Evolutionary conservation across 129 eudicot genomes (phyloP), one percentile per base, ranked within the genome.

Genomic region (Logfia minima): DNA sequence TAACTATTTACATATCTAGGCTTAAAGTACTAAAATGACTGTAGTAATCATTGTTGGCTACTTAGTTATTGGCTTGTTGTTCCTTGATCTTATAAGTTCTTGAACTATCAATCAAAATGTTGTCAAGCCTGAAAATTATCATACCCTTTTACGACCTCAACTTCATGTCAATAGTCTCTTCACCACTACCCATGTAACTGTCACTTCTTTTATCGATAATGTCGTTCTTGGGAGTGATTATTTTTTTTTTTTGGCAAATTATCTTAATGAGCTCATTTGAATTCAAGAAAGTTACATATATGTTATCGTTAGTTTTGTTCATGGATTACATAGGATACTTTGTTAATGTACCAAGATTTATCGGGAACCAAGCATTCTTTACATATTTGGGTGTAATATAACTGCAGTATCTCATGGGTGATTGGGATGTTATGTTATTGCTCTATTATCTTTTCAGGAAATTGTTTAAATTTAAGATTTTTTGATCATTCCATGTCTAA

Each of bases 331-430:
- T 16, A 51, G 56, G 18, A 51, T 10, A 4, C 56, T 51, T 51
- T 51, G 14, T 75, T 35, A 35, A 35, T 35, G 41, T 35, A 35
- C 56, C 56, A 51, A 10, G n/a, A 16, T 51, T 28, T 75, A 37
- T 19, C 29, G 8, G 69, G 45, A 53, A 24, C 32, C 55, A 61
- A 70, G 51, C 66, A 66, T 5, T 68, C 14, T 56, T 23, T 77
- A 77, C 75, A 77, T 78, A 41, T 70, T 4, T 70, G 60, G 51
- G 41, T 78, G 37, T 69, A 29, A 72, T 59, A n/a, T 39, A 37
- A 61, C 62, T 60, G 18, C 51, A 45, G 24, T 51, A 43, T 65
- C 55, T 45, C 14, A 74, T 37, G 43, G 60, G 69, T 77, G 29
- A 29, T 53, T 37, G 56, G 41, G 66, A 67, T 56, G 24, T 18